A percentile compares a stretch with the other conserved stretches of the same genome.
These are phyloP conservation scores for Metarhizium brunneum DNA, from an alignment of 2,329 filamentous ascomycete genomes.

Conservation along the genomic window DNA sequence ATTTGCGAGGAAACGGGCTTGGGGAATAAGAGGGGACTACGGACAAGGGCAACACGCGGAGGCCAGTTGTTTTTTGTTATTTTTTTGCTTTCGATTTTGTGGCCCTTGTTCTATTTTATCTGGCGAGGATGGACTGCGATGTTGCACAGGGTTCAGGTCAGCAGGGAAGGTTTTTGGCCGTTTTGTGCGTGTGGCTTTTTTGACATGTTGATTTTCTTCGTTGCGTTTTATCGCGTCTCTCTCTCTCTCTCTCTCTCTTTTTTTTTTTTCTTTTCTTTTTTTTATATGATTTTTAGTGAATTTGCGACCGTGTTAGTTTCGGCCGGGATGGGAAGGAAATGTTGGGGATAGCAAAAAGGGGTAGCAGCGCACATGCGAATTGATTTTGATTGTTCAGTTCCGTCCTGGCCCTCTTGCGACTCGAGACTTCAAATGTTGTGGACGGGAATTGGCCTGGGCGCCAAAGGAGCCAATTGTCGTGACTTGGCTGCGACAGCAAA, in stretches of 20 bases:
- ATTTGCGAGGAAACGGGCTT: neutral
- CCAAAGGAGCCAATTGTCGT: no score
- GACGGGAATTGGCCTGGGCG: no score
- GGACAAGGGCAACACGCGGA: neutral
- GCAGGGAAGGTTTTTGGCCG: neutral
- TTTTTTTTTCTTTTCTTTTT: neutral
- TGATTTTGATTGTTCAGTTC: neutral
- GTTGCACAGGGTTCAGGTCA: neutral
- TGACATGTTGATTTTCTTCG: neutral
- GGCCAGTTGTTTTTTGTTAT: neutral
- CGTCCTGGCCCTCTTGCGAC: no score
- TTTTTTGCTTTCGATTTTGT: neutral
- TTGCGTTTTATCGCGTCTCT: neutral
- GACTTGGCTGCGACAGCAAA: no score
- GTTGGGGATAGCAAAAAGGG: slow-evolving; percentile 1
- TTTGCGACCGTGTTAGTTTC: neutral
- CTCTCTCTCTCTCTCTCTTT: neutral
- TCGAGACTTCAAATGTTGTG: no score
- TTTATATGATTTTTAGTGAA: neutral
- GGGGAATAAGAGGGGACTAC: neutral
- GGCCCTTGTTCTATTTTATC: neutral
- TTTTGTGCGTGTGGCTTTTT: neutral
- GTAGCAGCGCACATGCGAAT: slow-evolving; percentile 5
- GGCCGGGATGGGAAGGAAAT: neutral
- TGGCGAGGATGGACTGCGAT: neutral